Base-by-base conservation (phyloP, 2,329 filamentous ascomycete genomes). In the Aspergillus japonicus region DNA sequence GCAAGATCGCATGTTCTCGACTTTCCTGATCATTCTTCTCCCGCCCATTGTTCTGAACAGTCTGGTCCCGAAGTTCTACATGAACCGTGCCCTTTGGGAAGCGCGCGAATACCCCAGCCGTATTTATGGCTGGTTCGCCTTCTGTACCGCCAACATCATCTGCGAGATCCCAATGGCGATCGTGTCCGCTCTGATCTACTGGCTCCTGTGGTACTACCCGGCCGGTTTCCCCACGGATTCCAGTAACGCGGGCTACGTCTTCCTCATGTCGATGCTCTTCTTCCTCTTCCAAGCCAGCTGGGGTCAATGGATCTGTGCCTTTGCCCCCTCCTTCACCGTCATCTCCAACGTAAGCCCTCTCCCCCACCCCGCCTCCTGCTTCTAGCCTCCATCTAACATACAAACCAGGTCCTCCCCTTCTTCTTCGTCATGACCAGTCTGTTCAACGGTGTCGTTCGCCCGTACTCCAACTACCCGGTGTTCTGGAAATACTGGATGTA, bases 251-350 rank as follows among this genome's bases (percentile, higher is more conserved):
- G 91, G 90, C 12, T 94, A 93, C 72, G 84, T 88, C 16, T 94
- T 89, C 78, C 77, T 94, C 26, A 92, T 95, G 88, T 85, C 85
- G 0, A 78, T 93, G 69, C 81, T 94, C 0, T 92, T 92, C 78
- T 91, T 87, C 79, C 74, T 93, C 7, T 93, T 92, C 81, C 84
- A 87, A 72, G 84, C 83, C 33, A 87, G 82, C 65, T 93, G 88
- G 90, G 91, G 89, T 21, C 90, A 92, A 72, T 94, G 89, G 89
- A 91, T 95, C 66, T 90, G 87, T 63, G 90, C 91, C 0, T 92
- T 92, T 73, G 89, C 90, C 0, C 90, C 90, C 0, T 87, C 82
- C 47, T 92, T 92, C 76, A 91, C 89, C 0, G 89, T 92, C 63
- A 91, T 93, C 64, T 86, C 86, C 48, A 92, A 93, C 69, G 74